Percentiles rank a stretch among this genome's conserved stretches.
Conservation (phyloP, 2,329 filamentous ascomycete species). For the Calonectria pseudoreteaudii region DNA sequence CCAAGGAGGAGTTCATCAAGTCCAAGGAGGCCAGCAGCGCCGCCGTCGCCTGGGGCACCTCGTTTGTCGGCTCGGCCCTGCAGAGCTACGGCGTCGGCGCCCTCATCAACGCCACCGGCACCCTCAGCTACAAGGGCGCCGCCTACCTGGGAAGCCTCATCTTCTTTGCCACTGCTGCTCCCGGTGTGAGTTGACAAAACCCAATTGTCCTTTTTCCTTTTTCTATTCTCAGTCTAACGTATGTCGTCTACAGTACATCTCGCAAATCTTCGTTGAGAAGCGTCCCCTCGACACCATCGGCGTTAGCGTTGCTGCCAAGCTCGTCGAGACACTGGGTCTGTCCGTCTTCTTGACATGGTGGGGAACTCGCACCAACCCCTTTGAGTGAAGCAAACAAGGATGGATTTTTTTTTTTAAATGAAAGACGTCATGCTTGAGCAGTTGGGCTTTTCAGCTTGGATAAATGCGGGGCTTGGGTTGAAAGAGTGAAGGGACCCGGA, state of each 20-base stretch:
- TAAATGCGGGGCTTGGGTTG: neutral
- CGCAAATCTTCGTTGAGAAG: slow-evolving; percentile 90
- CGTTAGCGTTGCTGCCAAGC: slow-evolving; percentile 83
- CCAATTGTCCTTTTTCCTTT: neutral
- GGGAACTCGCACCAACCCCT: slow-evolving; percentile 94
- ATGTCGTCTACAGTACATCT: slow-evolving; percentile 75
- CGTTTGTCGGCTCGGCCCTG: slow-evolving; percentile 86
- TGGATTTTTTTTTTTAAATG: neutral
- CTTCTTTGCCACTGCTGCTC: slow-evolving; percentile 91
- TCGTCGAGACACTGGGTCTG: slow-evolving; percentile 93
- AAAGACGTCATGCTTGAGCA: neutral
- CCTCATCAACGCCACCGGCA: slow-evolving; percentile 93
- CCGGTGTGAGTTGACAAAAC: slow-evolving; percentile 71
- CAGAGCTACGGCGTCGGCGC: slow-evolving; percentile 92
- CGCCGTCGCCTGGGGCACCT: slow-evolving; percentile 90
- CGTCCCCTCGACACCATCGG: slow-evolving; percentile 90
- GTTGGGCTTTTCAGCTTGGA: neutral
- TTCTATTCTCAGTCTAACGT: neutral
- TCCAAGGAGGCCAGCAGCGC: slow-evolving; percentile 92
- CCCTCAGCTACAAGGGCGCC: slow-evolving; percentile 95
- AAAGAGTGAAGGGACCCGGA: neutral
- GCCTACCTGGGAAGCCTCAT: slow-evolving; percentile 92
- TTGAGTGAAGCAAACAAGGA: slow-evolving; percentile 70
- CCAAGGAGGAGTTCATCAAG: slow-evolving; percentile 95
- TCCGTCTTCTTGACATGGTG: slow-evolving; percentile 96